Conservation (phyloP, 2,329 filamentous ascomycete species). For the Arthrinium phaeospermum region DNA sequence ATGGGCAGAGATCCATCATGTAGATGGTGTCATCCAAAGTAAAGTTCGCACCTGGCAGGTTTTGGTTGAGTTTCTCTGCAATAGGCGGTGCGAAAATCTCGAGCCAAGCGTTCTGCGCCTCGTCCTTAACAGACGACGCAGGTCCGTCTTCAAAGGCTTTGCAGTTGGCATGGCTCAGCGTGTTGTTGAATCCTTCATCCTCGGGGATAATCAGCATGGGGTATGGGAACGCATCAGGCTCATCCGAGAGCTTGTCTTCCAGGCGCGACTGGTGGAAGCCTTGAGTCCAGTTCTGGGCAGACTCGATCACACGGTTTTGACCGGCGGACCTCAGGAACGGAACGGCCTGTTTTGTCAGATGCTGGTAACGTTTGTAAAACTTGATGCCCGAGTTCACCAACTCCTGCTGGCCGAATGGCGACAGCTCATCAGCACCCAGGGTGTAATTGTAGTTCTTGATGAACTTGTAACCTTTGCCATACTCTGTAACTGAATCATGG, state of each 20-base stretch:
- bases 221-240: constrained; percentile 53
- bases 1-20: constrained; percentile 90
- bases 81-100: constrained; percentile 71
- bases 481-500: constrained; percentile 60
- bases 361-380: constrained; percentile 76
- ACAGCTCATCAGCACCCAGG: constrained; percentile 73
- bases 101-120: constrained; percentile 63
- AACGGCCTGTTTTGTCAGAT: constrained; percentile 60
- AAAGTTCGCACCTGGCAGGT: constrained; percentile 72
- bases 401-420: constrained; percentile 69
- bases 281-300: constrained; percentile 75
- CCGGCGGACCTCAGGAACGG: constrained; percentile 78
- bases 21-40: constrained; percentile 66
- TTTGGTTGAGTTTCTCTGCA: constrained; percentile 69
- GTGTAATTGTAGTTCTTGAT: constrained; percentile 73
- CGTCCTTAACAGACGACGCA: constrained; percentile 51
- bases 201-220: constrained; percentile 75
- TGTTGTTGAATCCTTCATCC: constrained; percentile 73
- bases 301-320: constrained; percentile 74
- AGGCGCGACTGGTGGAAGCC: constrained; percentile 70
- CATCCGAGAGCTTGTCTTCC: constrained; percentile 46
- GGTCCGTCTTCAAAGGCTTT: constrained; percentile 69
- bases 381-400: constrained; percentile 76
- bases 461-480: constrained; percentile 70
- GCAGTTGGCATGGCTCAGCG: constrained; percentile 77